Percentiles rank a stretch among this genome's conserved stretches.
Conservation (phyloP, 257 asterid species). For the Dorcoceras hygrometricum region DNA sequence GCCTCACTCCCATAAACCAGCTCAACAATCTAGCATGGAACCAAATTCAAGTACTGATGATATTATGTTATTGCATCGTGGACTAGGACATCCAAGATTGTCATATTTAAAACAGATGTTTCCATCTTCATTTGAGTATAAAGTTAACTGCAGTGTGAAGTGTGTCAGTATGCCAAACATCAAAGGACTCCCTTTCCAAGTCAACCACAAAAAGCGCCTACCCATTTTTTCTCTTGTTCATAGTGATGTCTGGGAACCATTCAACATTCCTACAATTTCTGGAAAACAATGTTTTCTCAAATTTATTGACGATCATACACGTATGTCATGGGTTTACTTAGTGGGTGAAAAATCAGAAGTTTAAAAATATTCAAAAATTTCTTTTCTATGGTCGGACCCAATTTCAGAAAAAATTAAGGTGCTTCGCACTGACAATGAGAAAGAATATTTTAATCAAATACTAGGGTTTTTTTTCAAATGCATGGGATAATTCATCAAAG, state of each 20-base stretch:
- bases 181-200: background rate
- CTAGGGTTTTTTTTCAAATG: background rate
- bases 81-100: slow-evolving; percentile 14
- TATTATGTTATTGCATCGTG: no score
- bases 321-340: background rate
- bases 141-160: background rate
- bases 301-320: background rate
- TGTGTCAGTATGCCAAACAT: background rate
- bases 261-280: background rate
- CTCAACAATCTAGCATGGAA: no score
- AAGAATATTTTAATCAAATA: background rate
- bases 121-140: no score
- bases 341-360: background rate
- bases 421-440: background rate
- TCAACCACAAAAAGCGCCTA: background rate
- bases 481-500: background rate
- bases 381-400: no score
- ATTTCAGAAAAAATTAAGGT: background rate
- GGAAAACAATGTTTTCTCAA: background rate
- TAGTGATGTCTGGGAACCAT: background rate
- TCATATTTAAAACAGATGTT: no score
- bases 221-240: background rate
- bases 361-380: no score
- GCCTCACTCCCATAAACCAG: no score
- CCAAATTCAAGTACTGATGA: no score